Percentiles rank a stretch among this genome's conserved stretches.
phyloP scores from a whole-genome alignment of 306 rosid species.

The Cyamopsis tetragonoloba region DNA sequence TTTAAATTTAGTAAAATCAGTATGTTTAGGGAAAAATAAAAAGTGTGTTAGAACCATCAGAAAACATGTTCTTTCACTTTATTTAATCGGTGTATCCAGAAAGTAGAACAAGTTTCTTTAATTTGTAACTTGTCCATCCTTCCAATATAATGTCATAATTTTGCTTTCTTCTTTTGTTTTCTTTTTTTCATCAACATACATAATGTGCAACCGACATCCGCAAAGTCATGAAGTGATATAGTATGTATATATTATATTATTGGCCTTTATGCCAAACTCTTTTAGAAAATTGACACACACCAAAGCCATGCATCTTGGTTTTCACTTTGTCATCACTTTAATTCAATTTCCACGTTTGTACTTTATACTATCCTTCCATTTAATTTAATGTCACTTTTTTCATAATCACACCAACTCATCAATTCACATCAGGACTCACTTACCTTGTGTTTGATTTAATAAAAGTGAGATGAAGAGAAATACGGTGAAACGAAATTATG shows the following conservation, averaged over 20 bases:
- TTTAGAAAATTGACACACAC: not conserved
- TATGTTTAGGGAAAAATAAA: conserved; percentile 15
- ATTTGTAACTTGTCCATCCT: conserved; percentile 8
- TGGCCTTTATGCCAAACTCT: conserved; percentile 7
- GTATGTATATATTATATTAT: too few species aligned
- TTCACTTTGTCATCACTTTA: not conserved
- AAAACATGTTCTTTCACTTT: conserved; percentile 20
- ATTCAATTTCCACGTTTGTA: not conserved
- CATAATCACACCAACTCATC: not conserved
- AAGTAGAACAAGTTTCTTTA: conserved; percentile 23
- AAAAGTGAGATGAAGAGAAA: too few species aligned
- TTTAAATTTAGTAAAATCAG: conserved; percentile 7
- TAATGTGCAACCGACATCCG: not conserved
- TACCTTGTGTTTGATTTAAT: too few species aligned
- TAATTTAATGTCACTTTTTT: not conserved
- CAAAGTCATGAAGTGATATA: not conserved
- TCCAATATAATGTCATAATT: too few species aligned
- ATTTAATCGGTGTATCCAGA: conserved; percentile 12
- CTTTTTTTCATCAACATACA: not conserved
- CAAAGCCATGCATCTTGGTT: not conserved
- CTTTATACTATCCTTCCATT: not conserved
- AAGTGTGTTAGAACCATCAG: not conserved
- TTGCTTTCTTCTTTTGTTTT: conserved; percentile 4
- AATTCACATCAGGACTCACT: not conserved
- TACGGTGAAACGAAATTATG: too few species aligned